Evolutionary conservation across 192 early-diverging fungal genomes (phyloP).

Genomic region (Coemansia sp.): DNA sequence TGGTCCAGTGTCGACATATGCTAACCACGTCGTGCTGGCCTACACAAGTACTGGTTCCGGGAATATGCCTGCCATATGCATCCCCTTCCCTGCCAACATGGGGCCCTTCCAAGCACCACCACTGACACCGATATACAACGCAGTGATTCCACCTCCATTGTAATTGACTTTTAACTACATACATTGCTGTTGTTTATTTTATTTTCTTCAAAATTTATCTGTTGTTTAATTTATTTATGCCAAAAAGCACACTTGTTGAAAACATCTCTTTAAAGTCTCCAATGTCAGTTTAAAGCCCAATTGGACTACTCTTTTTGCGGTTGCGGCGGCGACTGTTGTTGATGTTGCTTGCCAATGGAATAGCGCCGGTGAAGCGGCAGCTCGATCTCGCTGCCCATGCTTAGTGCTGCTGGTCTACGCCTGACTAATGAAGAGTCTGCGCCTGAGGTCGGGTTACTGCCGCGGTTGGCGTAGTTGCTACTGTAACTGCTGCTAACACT

Average conservation of each 20-base stretch:
- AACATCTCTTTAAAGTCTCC: background rate
- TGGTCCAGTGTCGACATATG: slow-evolving; percentile 15
- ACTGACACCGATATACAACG: slow-evolving; percentile 40
- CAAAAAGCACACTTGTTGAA: background rate
- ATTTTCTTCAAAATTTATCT: slow-evolving; percentile 2
- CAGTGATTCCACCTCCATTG: slow-evolving; percentile 25
- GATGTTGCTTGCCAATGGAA: slow-evolving; percentile 8
- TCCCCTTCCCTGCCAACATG: slow-evolving; percentile 34
- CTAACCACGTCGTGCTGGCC: slow-evolving; percentile 40
- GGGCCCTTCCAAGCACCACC: slow-evolving; percentile 25
- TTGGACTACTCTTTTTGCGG: background rate
- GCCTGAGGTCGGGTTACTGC: slow-evolving; percentile 4
- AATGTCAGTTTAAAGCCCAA: background rate
- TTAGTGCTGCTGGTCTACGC: slow-evolving; percentile 34
- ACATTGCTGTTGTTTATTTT: background rate
- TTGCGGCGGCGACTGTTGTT: slow-evolving; percentile 1
- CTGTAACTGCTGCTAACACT: slow-evolving; percentile 17
- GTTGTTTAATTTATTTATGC: background rate
- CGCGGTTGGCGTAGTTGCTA: slow-evolving; percentile 17
- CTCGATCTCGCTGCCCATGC: slow-evolving; percentile 30
- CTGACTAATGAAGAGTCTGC: slow-evolving; percentile 37
- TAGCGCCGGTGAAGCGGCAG: slow-evolving; percentile 32
- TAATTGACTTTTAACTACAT: slow-evolving; percentile 11
- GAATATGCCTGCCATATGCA: slow-evolving; percentile 52
- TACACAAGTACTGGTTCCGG: slow-evolving; percentile 47